Evolutionary conservation across 441 rosid genomes (phyloP), one percentile per base, ranked within the genome.

Genomic region (Metrosideros polymorpha): DNA sequence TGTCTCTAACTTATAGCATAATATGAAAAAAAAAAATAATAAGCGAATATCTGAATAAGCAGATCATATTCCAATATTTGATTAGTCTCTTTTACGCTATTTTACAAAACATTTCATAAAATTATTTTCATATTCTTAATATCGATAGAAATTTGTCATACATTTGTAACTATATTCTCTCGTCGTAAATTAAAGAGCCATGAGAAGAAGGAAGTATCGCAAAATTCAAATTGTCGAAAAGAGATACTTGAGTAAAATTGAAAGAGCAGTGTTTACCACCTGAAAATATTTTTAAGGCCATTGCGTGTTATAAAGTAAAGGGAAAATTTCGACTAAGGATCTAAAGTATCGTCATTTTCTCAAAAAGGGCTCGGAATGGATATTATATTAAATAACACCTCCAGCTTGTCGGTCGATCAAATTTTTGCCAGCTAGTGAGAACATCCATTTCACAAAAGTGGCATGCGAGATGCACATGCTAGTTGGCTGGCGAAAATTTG

Each of bases 291-390:
- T 59, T 29, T 17, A 0, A 29, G 71, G 71, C 35, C 35, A 29
- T 17, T 0, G 2, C 1, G 10, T 45, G 49, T 10, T 45, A 45
- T n/a, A n/a, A n/a, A n/a, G 4, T 25, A 12, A 55, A 9, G 15
- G 4, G 7, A 30, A 14, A 14, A 13, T 29, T 29, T 59, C 7
- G 3, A 3, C 0, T 7, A 59, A 29, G 0, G 5, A 0, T 1
- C 0, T 29, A 6, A 29, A 18, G 30, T 29, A 14, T 15, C 9
- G 0, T 59, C 9, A 0, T 57, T 57, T 27, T 57, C 27, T n/a
- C 12, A 12, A 57, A 57, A 27, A 14, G 0, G 0, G 0, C 5
- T 29, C 0, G 12, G 3, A 27, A 12, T 57, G 29, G 25, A 55
- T 0, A 24, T 55, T 25, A 2, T 55, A 24, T 55, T 55, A 7